Base-by-base conservation (phyloP, 1,139 yeast genomes). In the Geotrichum candidum region DNA sequence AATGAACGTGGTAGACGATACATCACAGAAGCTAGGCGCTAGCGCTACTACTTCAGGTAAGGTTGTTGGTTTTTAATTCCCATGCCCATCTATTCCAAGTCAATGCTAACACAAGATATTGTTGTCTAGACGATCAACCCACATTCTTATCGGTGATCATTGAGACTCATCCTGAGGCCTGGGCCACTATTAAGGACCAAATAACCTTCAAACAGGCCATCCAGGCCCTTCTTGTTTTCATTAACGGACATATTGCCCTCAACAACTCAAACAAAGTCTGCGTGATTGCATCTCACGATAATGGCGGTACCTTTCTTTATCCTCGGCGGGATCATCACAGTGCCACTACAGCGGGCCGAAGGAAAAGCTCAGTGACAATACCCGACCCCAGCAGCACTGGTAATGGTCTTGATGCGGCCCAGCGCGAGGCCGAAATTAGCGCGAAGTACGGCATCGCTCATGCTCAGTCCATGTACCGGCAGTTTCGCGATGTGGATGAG, bases 221-320 rank as follows among this genome's bases (percentile, higher is more conserved):
- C 27, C 82, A 86, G 65, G 78, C 90, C 4, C 71, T 90, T 11
- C 73, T 88, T 55, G 89, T 90, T 45, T 85, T 86, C 69, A 74
- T 92, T 63, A 94, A 94, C 71, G 92, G 95, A 0, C 99, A 94
- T 73, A 73, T 95, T 57, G 86, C 99, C 0, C 79, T 90, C 61
- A 90, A 90, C 74, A 90, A 89, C 70, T 84, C 91, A 48, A 94
- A 94, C 73, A 84, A 84, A 70, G 96, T 92, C 11, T 89, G 96
- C 7, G 84, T 94, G 38, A 83, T 94, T 48, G 88, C 90, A 1
- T 87, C 90, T 31, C 88, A 91, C 63, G 83, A 91, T 1, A 75
- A 77, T 15, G 91, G 94, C 0, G 86, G 96, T 0, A 78, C 79
- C 67, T 84, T 88, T 68, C 72, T 94, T 25, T 90, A 87, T 70